Evolutionary conservation across 495 filamentous ascomycete species (phyloP), one percentile per base, ranked within the genome.

Genomic region (Podospora appendiculata): DNA sequence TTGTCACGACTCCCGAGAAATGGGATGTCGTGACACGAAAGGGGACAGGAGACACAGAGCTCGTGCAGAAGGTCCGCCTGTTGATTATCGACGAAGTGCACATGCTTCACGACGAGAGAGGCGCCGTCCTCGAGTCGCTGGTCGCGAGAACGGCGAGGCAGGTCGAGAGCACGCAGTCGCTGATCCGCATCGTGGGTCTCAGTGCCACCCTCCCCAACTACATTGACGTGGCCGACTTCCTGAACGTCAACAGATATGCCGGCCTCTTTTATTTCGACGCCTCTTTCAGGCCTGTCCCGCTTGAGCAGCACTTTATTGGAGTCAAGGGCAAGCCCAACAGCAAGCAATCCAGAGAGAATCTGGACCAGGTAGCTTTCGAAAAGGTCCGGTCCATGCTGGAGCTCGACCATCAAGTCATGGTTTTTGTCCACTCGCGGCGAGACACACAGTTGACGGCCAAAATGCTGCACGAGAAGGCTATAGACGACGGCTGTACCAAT

Each of bases 11-110:
- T 9, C 93, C 93, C 46, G 93, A 99, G 67, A 99, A 99, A 74
- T 99, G 93, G 93, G 93, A 99, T 70, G 92, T 97, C 11, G 87
- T 97, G 34, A 99, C 93, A 9, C 78, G 93, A 41, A 99, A 97
- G 68, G 92, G 93, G 45, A 96, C 89, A 1, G 93, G 93, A 3
- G 93, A 99, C 63, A 97, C 94, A 6, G 94, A 96, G 63, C 79
- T 99, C 10, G 93, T 97, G 4, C 93, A 97, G 60, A 98, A 99
- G 60, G 93, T 99, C 10, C 82, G 93, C 14, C 72, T 99, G 32
- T 79, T 99, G 47, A 97, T 99, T 57, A 96, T 99, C 61, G 93
- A 99, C 67, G 93, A 99, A 70, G 93, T 99, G 2, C 93, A 99
- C 60, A 99, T 99, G 93, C 84, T 99, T 57, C 93, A 99, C 61